Evolutionary conservation across 1,284 basidiomycete species (phyloP), one percentile per base, ranked within the genome.

Genomic region (Hortiboletus rubellus): DNA sequence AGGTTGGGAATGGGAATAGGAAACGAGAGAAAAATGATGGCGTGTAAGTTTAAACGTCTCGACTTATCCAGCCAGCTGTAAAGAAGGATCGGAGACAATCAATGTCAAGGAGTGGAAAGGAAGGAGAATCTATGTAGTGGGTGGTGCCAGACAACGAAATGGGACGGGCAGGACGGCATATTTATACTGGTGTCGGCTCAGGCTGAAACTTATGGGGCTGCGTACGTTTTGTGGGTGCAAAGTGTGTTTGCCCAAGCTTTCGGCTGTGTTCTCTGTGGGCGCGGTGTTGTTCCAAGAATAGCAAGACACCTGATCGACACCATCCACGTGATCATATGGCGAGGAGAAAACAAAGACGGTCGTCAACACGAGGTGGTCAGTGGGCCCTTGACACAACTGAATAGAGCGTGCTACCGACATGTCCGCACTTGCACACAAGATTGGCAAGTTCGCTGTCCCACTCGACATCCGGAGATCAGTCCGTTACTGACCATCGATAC

Each of bases 401-500:
- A 36, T 40, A 48, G 53, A 33, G 42, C 9, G 41, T 27, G 31
- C 52, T 24, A 56, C 40, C 31, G 55, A 48, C 37, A 65, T 63
- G 65, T 44, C 64, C 9, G 50, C 54, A 11, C 60, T 55, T 6
- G 67, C 67, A 11, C 69, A 71, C 57, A 64, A 72, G 56, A 71
- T 71, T 51, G 68, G 68, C 53, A 57, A 47, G 67, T 68, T 27
- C 42, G 1, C 44, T 17, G n/a, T 38, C 22, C 41, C 33, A 17
- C 27, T 27, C 4, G 27, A 27, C 27, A 27, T 38, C 7, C 7
- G 33, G 47, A 24, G 44, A 43, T 33, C 27, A 34, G 55, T 22
- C 7, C 14, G 48, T 34, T 30, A 48, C 55, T 65, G 45, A 65
- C 43, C 22, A n/a, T 50, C 22, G 51, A 45, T 44, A 47, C 36